Conservation (phyloP, 257 asterid genomes). For the Lithospermum erythrorhizon region DNA sequence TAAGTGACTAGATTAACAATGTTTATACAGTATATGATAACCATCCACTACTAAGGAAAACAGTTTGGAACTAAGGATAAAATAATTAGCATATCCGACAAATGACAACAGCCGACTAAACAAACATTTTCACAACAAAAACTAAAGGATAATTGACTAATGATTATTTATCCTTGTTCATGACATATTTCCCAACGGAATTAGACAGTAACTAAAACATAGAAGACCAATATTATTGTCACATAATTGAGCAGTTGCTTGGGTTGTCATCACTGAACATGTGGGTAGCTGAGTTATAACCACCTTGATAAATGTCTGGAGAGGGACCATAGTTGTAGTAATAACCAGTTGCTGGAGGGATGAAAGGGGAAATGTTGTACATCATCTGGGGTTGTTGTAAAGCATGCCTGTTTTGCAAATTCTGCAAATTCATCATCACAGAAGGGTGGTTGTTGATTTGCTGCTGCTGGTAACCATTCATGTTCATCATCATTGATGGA, state of each 20-base stretch:
- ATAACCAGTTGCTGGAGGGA: conserved; percentile 46
- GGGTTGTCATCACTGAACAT: conserved; percentile 62
- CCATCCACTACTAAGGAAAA: too few relatives aligned
- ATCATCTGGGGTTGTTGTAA: conserved; percentile 57
- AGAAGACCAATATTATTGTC: neutral
- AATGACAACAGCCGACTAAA: too few relatives aligned
- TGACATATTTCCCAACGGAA: too few relatives aligned
- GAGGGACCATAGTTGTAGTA: conserved; percentile 32
- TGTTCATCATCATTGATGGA: conserved; percentile 31
- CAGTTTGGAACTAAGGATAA: too few relatives aligned
- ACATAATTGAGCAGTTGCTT: conserved; percentile 57
- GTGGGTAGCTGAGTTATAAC: conserved; percentile 21
- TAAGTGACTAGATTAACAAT: too few relatives aligned
- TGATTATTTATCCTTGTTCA: too few relatives aligned
- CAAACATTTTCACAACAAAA: too few relatives aligned
- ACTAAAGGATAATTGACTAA: too few relatives aligned
- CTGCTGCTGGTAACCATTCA: conserved; percentile 15
- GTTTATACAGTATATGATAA: too few relatives aligned
- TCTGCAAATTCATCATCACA: conserved; percentile 45
- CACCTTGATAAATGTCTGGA: conserved; percentile 18
- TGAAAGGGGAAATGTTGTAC: conserved; percentile 47
- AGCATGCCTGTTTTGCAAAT: conserved; percentile 40
- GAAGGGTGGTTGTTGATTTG: conserved; percentile 23
- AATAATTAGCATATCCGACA: too few relatives aligned
- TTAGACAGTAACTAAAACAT: neutral